phyloP scores from a whole-genome alignment of 225 moss, liverwort and hornwort species.

The Rhytidiadelphus loreus region DNA sequence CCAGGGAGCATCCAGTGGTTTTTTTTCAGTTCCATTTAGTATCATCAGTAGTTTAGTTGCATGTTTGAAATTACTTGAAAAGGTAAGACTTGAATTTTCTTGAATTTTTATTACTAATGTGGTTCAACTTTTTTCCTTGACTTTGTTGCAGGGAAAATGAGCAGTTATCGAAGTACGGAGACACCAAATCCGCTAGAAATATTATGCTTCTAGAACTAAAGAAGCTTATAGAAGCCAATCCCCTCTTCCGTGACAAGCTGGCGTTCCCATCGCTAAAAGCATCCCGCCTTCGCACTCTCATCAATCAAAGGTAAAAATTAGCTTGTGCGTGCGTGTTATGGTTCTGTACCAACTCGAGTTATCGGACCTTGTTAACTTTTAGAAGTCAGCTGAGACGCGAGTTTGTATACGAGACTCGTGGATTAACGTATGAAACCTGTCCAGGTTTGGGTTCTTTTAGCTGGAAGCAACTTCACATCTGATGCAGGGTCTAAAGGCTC shows the following conservation, averaged over 20 bases:
- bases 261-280: conserved; percentile 96
- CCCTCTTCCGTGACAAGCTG: conserved; percentile 91
- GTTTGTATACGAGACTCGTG: background rate
- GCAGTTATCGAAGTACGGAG: conserved; percentile 97
- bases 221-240: conserved; percentile 98
- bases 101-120: background rate
- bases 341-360: background rate
- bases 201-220: conserved; percentile 99
- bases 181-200: conserved; percentile 98
- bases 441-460: background rate
- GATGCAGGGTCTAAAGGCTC: background rate
- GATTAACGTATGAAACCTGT: background rate
- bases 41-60: background rate
- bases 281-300: conserved; percentile 89
- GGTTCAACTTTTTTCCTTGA: background rate
- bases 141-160: conserved; percentile 76
- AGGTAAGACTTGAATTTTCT: background rate
- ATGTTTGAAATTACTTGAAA: background rate
- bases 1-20: background rate
- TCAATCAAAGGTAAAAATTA: conserved; percentile 75
- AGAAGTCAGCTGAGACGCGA: background rate
- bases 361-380: background rate
- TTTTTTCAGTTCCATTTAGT: background rate
- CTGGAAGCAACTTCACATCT: background rate
- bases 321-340: background rate